Base-by-base conservation (phyloP, 176 grass and related monocot species). In the Tillandsia fasciculata region DNA sequence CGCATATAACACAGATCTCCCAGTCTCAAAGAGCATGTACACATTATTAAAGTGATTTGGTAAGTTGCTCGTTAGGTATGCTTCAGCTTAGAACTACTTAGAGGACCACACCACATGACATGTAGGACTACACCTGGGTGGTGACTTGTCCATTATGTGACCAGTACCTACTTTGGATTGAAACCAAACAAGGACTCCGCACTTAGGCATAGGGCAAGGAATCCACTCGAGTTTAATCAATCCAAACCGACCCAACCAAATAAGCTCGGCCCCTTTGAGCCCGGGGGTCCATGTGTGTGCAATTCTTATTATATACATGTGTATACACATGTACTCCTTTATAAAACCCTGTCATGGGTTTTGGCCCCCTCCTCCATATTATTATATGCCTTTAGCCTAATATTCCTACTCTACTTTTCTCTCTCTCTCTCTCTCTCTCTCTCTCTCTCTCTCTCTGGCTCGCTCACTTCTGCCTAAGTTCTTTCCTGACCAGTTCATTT, bases 161-260 rank as follows among this genome's bases (percentile, higher is more conserved):
- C 33, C 33, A 42, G 4, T 1, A 42, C 5, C 33, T 42, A 42
- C 33, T 42, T 42, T 42, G 33, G 33, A 42, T 42, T 7, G 33
- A 42, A 42, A 42, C 33, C 33, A 42, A 42, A 42, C 33, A 42
- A 42, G 33, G 33, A 42, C 33, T 42, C 33, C 33, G 0, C 33
- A 42, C 33, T 33, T 0, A 42, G 33, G 3, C 33, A 42, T 42
- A 42, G 33, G 33, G 5, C 33, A 56, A 56, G 15, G 56, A 61
- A 61, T 23, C 56, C 7, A 61, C 3, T 61, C 56, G 17, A 5
- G 8, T n/a, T 10, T n/a, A 18, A 22, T 61, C 56, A 20, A 61
- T 14, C 56, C 56, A 61, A 61, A 61, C 15, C 56, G 22, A 23
- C 56, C 56, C 56, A 23, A 61, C 56, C 56, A 61, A 61, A 61